Evolutionary conservation across 352 stramenopile genomes (phyloP).

Genomic region (Phytophthora pistaciae): DNA sequence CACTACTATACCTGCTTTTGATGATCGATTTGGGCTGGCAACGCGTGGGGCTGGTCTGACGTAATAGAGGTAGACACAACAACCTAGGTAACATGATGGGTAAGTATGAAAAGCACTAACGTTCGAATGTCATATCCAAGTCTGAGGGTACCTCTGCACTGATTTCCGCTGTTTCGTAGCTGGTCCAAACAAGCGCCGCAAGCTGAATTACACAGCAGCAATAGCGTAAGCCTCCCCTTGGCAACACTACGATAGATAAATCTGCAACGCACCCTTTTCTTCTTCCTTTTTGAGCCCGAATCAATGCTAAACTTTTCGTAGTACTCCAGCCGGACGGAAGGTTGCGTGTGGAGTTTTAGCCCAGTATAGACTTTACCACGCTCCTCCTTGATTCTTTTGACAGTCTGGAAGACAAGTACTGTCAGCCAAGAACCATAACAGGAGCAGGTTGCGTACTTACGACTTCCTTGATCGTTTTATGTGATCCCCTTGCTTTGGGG

Average conservation of each 20-base stretch:
- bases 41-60: slow-evolving; percentile 58
- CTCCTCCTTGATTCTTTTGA: slow-evolving; percentile 65
- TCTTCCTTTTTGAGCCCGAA: slow-evolving; percentile 68
- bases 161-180: slow-evolving; percentile 52
- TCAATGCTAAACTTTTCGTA: slow-evolving; percentile 77
- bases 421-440: slow-evolving; percentile 9
- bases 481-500: slow-evolving; percentile 7
- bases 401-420: slow-evolving; percentile 38
- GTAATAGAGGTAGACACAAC: slow-evolving; percentile 65
- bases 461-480: slow-evolving; percentile 26
- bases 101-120: background rate
- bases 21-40: slow-evolving; percentile 70
- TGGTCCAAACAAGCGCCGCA: slow-evolving; percentile 71
- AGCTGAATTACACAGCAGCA: slow-evolving; percentile 38
- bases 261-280: slow-evolving; percentile 53
- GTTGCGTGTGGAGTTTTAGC: slow-evolving; percentile 59
- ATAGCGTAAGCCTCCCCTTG: background rate
- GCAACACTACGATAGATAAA: background rate
- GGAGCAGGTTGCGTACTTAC: slow-evolving; percentile 23
- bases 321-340: slow-evolving; percentile 51
- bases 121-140: background rate
- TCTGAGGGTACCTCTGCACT: slow-evolving; percentile 66
- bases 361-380: slow-evolving; percentile 61
- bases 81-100: slow-evolving; percentile 29
- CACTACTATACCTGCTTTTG: slow-evolving; percentile 64